Conservation (phyloP, 768 basidiomycete species). For the Mrakia frigida region DNA sequence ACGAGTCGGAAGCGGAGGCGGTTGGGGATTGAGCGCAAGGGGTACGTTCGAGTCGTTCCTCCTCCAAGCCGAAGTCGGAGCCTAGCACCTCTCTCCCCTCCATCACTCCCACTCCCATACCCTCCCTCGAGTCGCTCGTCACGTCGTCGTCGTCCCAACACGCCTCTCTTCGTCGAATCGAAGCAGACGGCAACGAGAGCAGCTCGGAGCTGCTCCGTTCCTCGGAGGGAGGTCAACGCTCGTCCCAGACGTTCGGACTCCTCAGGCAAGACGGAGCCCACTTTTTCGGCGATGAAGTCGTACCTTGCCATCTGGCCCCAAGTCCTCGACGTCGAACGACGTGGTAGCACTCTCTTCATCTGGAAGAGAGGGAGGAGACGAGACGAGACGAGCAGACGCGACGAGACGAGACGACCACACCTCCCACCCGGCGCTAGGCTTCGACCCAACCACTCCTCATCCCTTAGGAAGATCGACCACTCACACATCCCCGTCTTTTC, state of each 20-base stretch:
- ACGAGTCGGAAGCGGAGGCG: slow-evolving; percentile 8
- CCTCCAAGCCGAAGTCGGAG: not conserved
- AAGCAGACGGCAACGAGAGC: not conserved
- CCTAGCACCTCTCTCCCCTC: not conserved
- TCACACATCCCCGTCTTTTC: not conserved
- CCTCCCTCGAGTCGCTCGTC: not conserved
- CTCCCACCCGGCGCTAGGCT: not conserved
- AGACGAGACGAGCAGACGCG: not conserved
- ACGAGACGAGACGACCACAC: not conserved
- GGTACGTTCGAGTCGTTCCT: slow-evolving; percentile 4
- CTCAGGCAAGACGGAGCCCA: not conserved
- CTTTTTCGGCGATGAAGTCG: not conserved
- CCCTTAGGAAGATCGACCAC: not conserved
- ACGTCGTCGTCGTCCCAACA: not conserved
- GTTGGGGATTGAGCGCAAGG: not conserved
- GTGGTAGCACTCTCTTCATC: not conserved
- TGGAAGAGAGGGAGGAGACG: not conserved
- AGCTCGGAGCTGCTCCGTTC: not conserved
- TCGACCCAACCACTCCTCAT: not conserved
- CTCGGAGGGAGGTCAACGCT: no score
- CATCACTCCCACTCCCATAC: not conserved
- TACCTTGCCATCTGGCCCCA: not conserved
- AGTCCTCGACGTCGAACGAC: not conserved
- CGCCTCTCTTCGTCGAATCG: not conserved
- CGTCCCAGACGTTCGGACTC: not conserved